phyloP scores from a whole-genome alignment of 169 alveolate genomes.

The Plasmodium ovale region DNA sequence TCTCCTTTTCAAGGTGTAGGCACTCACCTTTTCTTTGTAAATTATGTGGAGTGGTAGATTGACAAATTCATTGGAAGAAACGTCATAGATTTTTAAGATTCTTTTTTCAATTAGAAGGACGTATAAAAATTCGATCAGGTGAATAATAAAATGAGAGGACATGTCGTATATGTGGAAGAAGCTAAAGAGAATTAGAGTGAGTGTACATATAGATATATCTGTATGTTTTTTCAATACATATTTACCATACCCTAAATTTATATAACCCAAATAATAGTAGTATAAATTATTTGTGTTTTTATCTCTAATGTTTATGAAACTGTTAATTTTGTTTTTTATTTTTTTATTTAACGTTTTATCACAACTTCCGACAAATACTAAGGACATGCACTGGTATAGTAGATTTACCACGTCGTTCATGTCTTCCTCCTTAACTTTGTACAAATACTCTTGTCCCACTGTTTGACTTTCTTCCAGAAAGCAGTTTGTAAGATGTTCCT shows the following conservation, averaged over 20 bases:
- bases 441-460: constrained; percentile 4
- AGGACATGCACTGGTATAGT: constrained; percentile 64
- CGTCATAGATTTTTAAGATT: constrained; percentile 38
- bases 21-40: constrained; percentile 35
- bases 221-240: constrained; percentile 60
- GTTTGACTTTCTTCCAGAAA: not conserved
- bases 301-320: constrained; percentile 29
- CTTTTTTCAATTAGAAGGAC: constrained; percentile 53
- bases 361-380: constrained; percentile 73
- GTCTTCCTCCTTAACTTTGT: constrained; percentile 63
- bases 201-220: constrained; percentile 40
- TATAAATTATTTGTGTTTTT: constrained; percentile 64
- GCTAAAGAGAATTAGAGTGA: constrained; percentile 49
- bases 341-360: constrained; percentile 53
- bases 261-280: constrained; percentile 72
- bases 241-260: constrained; percentile 76
- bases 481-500: constrained; percentile 3
- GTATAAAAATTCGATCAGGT: constrained; percentile 57
- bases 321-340: constrained; percentile 70
- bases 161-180: constrained; percentile 69
- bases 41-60: constrained; percentile 60
- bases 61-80: constrained; percentile 38
- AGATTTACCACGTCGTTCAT: constrained; percentile 44
- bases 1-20: constrained; percentile 7
- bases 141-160: constrained; percentile 49